Conservation (phyloP, 2,329 filamentous ascomycete species). For the Verticillium albo-atrum region DNA sequence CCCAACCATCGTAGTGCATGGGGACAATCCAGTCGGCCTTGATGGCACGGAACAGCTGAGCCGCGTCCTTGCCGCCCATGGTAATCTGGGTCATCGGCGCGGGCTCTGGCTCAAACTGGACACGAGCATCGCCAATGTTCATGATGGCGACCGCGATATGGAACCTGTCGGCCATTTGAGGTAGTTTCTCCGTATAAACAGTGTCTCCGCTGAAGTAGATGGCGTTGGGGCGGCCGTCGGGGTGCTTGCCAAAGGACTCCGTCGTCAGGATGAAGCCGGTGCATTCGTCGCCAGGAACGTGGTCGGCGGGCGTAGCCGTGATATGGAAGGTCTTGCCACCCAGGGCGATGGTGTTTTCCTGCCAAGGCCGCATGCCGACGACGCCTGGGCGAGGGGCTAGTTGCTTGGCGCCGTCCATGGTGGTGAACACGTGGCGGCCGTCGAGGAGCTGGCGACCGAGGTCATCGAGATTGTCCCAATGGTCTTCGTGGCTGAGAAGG, state of each 20-base stretch:
- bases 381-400: constrained; percentile 37
- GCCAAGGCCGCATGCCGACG: constrained; percentile 30
- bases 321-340: constrained; percentile 30
- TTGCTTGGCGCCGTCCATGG: constrained; percentile 36
- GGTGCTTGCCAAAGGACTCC: constrained; percentile 27
- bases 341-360: constrained; percentile 21
- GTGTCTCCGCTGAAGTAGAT: constrained; percentile 47
- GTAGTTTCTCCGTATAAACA: constrained; percentile 37
- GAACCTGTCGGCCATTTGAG: constrained; percentile 25
- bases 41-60: constrained; percentile 30
- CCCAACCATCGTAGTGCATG: constrained; percentile 43
- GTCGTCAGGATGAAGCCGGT: constrained; percentile 38
- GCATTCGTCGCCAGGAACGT: constrained; percentile 38
- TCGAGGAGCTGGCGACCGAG: constrained; percentile 39
- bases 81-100: constrained; percentile 30
- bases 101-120: not conserved
- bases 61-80: constrained; percentile 37
- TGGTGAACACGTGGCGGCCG: constrained; percentile 40
- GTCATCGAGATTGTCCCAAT: constrained; percentile 43
- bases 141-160: constrained; percentile 33
- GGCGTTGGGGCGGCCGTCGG: constrained; percentile 34
- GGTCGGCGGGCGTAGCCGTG: constrained; percentile 36
- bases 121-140: constrained; percentile 31
- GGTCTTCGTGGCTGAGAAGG: constrained; percentile 46
- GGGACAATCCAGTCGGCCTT: constrained; percentile 36